Evolutionary conservation across 176 grass and related monocot genomes (phyloP).

Genomic region (Melocanna baccifera): DNA sequence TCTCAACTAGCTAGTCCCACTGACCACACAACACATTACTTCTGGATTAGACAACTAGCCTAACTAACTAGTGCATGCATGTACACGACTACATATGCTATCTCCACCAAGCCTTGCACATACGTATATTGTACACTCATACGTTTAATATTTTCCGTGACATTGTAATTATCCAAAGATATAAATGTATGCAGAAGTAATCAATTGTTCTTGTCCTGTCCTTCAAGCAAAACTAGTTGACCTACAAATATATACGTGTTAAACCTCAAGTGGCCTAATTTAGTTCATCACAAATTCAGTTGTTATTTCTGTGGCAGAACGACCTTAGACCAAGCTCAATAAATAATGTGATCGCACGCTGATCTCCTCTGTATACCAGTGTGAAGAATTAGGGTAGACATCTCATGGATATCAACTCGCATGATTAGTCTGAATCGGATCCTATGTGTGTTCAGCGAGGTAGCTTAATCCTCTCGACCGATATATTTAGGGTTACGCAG

Average conservation of each 20-base stretch:
- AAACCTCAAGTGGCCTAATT: too few relatives aligned
- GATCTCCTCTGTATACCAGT: not conserved
- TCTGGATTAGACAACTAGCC: too few relatives aligned
- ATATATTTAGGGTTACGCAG: not conserved
- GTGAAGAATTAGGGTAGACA: not conserved
- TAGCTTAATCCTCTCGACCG: not conserved
- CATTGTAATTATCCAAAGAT: too few relatives aligned
- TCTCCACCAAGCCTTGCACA: too few relatives aligned
- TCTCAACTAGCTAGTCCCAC: too few relatives aligned
- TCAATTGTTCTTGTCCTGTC: not conserved
- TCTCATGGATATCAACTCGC: not conserved
- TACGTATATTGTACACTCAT: too few relatives aligned
- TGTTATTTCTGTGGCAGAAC: not conserved
- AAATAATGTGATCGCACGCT: not conserved
- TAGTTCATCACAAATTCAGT: not conserved
- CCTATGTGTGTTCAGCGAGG: not conserved
- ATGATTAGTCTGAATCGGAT: not conserved
- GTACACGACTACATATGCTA: too few relatives aligned
- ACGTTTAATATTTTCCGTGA: too few relatives aligned
- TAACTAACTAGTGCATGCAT: too few relatives aligned
- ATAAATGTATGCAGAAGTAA: not conserved
- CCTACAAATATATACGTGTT: not conserved
- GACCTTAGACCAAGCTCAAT: not conserved
- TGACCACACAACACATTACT: too few relatives aligned
- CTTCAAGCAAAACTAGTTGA: conserved; percentile 14